Conservation (phyloP, 2,329 filamentous ascomycete species). For the Talaromyces verruculosus region DNA sequence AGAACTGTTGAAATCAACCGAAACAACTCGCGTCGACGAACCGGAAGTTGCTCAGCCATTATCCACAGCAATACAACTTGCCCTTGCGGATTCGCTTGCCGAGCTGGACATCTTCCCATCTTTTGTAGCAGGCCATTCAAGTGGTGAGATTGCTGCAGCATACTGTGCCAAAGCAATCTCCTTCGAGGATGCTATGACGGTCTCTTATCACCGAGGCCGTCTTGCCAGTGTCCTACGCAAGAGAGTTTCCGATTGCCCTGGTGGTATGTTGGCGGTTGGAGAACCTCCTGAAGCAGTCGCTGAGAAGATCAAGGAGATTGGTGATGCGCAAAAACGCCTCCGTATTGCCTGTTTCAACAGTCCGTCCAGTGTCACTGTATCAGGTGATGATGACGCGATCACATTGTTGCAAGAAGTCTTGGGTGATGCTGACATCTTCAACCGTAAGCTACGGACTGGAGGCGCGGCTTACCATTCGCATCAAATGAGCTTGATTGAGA, state of each 20-base stretch:
- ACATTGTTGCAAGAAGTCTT: slow-evolving; percentile 26
- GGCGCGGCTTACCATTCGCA: slow-evolving; percentile 33
- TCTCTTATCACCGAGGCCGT: slow-evolving; percentile 22
- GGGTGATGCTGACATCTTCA: background rate
- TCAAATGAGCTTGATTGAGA: slow-evolving; percentile 39
- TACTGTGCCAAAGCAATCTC: slow-evolving; percentile 25
- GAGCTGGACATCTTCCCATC: slow-evolving; percentile 24
- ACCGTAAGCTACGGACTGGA: background rate
- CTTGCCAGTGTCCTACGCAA: background rate
- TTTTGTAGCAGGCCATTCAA: slow-evolving; percentile 24
- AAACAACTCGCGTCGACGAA: slow-evolving; percentile 26
- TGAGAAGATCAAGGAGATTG: background rate
- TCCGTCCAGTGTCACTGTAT: slow-evolving; percentile 40
- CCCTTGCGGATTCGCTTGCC: slow-evolving; percentile 20
- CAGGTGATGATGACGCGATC: slow-evolving; percentile 39
- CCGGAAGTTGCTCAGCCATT: slow-evolving; percentile 23
- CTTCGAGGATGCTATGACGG: slow-evolving; percentile 26
- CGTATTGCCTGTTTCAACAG: slow-evolving; percentile 38
- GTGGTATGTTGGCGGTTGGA: slow-evolving; percentile 34
- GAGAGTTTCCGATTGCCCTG: slow-evolving; percentile 24
- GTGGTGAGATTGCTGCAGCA: slow-evolving; percentile 27
- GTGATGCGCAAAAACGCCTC: slow-evolving; percentile 26
- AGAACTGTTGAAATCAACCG: background rate
- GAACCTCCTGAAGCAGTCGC: slow-evolving; percentile 20
- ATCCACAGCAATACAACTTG: slow-evolving; percentile 14